These are phyloP conservation scores for Blastocystis sp. DNA, from an alignment of 352 stramenopile genomes.

Conservation along the genomic window DNA sequence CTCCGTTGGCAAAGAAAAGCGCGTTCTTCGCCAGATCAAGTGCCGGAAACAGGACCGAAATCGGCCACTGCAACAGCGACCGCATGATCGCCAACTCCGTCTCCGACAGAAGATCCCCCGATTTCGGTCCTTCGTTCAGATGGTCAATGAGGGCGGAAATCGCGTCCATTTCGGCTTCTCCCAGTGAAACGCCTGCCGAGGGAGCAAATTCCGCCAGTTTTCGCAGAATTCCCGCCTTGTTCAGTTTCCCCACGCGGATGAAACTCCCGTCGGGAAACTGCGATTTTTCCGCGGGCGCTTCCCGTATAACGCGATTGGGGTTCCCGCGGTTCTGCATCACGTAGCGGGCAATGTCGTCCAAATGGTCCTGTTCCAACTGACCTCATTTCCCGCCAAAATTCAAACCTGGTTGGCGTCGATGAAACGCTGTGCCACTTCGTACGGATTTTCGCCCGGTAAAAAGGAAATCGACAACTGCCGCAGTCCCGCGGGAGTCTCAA, in stretches of 20 bases:
- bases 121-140: not conserved
- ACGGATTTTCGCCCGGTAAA: not conserved
- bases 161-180: not conserved
- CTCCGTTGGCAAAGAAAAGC: not conserved
- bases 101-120: not conserved
- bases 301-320: not conserved
- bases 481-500: slow-evolving; percentile 8
- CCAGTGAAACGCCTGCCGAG: too few relatives aligned
- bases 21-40: slow-evolving; percentile 3
- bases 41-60: not conserved
- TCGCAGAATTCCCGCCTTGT: not conserved
- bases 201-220: slow-evolving; percentile 6
- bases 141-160: not conserved
- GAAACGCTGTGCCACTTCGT: slow-evolving; percentile 28
- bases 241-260: not conserved
- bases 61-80: slow-evolving; percentile 2
- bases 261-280: not conserved
- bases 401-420: not conserved
- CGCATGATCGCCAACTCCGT: not conserved
- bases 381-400: not conserved
- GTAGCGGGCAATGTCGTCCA: slow-evolving; percentile 40
- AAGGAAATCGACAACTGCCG: not conserved
- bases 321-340: slow-evolving; percentile 29
- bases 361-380: slow-evolving; percentile 32
- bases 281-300: too few relatives aligned